Evolutionary conservation across 106 monocot species (phyloP), one percentile per base, ranked within the genome.

Genomic region (Dendrobium huoshanense): DNA sequence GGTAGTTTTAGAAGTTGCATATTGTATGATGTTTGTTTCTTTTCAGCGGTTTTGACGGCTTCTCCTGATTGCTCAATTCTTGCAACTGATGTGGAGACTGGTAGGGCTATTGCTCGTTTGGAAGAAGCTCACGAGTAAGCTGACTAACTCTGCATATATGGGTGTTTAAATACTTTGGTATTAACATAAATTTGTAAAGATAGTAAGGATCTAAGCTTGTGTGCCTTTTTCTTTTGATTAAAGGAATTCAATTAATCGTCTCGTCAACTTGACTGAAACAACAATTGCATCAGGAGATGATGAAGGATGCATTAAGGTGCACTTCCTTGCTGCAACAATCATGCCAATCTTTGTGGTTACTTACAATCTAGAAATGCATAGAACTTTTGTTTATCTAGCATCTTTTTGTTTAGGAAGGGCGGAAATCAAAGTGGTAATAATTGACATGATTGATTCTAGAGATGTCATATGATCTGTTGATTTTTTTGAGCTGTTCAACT

Each of bases 271-370:
- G 89, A 92, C 97, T n/a, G 97, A 98, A 78, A 91, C 89, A 5
- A 94, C 85, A 5, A 73, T 98, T 83, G 94, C 97, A 72, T 89
- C 97, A 19, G 97, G 97, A 75, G 97, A 98, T 82, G 97, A 98
- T 75, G 86, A 87, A 79, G 97, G 97, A 33, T 94, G 87, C 87
- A 92, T 94, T 79, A 98, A 98, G 92, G 97, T 98, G 72, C 37
- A 68, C 47, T 75, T 47, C 5, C 75, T 19, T 44, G 24, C 33
- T 11, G 4, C 65, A 42, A 45, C 40, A 41, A 65, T 13, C 41
- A 56, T 24, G n/a, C 17, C 74, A 22, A 3, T 22, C 17, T 41
- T 41, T 33, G 48, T 47, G 9, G n/a, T 33, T 17, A 16, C 54
- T 17, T 77, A 31, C 25, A 54, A 19, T 77, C 31, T 70, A 31